phyloP scores from a whole-genome alignment of 345 rosid genomes.

The Eucalyptus decipiens region DNA sequence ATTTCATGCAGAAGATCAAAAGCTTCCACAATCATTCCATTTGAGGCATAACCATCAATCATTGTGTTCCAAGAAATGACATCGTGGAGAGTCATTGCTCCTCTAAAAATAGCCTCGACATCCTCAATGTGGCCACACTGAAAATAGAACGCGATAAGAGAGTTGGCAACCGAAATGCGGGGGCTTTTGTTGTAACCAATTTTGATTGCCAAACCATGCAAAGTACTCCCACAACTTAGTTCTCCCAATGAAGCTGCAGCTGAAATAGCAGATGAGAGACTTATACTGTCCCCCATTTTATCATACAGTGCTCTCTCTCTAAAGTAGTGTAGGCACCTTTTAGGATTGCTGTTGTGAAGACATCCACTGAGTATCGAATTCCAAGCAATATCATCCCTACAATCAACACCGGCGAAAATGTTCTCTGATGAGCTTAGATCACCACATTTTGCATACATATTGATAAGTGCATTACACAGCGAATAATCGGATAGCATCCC shows the following conservation, averaged over 20 bases:
- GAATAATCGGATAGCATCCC: slow-evolving; percentile 28
- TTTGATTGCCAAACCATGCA: slow-evolving; percentile 30
- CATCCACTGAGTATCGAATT: slow-evolving; percentile 42
- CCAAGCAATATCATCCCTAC: slow-evolving; percentile 48
- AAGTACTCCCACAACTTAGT: slow-evolving; percentile 16
- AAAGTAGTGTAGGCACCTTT: slow-evolving; percentile 26
- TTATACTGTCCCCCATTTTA: slow-evolving; percentile 25
- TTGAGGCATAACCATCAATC: slow-evolving; percentile 34
- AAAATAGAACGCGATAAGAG: slow-evolving; percentile 43
- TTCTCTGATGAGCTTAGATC: slow-evolving; percentile 31
- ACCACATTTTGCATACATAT: slow-evolving; percentile 46
- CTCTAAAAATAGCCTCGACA: slow-evolving; percentile 23
- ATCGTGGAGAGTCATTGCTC: slow-evolving; percentile 13
- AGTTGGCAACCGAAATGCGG: slow-evolving; percentile 33
- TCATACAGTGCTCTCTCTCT: slow-evolving; percentile 20
- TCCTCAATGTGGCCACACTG: slow-evolving; percentile 18
- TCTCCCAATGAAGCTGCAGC: slow-evolving; percentile 30
- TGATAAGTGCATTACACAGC: slow-evolving; percentile 39
- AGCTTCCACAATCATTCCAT: slow-evolving; percentile 26
- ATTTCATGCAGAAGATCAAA: slow-evolving; percentile 26
- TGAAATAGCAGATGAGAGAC: slow-evolving; percentile 38
- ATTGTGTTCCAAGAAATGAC: slow-evolving; percentile 45
- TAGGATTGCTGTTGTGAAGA: slow-evolving; percentile 24
- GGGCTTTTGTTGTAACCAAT: slow-evolving; percentile 11
- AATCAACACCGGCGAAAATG: slow-evolving; percentile 17